Evolutionary conservation across 1,139 yeast species (phyloP), one percentile per base, ranked within the genome.

Genomic region (Kluyveromyces sp.): DNA sequence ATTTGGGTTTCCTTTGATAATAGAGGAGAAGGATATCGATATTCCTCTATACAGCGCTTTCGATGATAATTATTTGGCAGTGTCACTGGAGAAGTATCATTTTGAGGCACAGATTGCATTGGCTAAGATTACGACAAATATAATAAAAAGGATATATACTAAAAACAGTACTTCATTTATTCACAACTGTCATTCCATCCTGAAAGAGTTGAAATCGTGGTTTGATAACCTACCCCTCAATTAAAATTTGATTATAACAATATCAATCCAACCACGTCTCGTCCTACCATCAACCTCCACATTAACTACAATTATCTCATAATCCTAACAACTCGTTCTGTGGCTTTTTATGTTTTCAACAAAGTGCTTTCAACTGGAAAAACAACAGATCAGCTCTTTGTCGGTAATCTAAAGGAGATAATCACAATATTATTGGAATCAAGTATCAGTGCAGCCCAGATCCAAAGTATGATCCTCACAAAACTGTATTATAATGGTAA

Each of bases 251-350:
- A 50, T 35, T 39, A 48, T 27, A 39, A 47, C 25, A 43, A 53
- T 36, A 42, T 50, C 32, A 34, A 45, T 29, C 39, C 48, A 3
- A 45, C 35, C 25, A 43, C 39, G 8, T 39, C 50, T 21, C 41
- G 54, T 37, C 45, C 56, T 7, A 51, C 53, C 3, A 37, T 53
- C 37, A 53, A 51, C 29, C 42, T 53, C 28, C 56, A 53, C 37
- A 51, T 51, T 41, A 51, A 53, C 29, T 51, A 51, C 46, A 51
- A 53, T 34, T 53, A 51, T 42, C 39, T 51, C 31, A 51, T 51
- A 21, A 53, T 51, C 7, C 43, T 53, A 4, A 44, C 56, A 7
- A 51, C 56, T 1, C 46, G 56, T 7, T 53, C 56, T 7, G 54
- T 51, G 5, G 41, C 51, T 28, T 45, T 53, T 25, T 53, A 47